Base-by-base conservation (phyloP, 495 filamentous ascomycete species). In the Tirmania nivea region DNA sequence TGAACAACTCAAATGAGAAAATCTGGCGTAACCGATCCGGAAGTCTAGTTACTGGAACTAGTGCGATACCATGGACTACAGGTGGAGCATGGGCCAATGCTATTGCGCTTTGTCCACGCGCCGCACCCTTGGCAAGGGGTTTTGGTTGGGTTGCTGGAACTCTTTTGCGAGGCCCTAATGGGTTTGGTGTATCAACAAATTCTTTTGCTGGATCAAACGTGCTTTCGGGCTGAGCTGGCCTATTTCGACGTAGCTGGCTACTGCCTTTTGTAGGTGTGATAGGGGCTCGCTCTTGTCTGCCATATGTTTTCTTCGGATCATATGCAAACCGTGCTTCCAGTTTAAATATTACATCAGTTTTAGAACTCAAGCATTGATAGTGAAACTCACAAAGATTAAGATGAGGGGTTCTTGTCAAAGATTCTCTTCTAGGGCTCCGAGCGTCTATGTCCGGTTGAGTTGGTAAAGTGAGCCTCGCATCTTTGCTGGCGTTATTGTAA, bases 1-100 rank as follows among this genome's bases (percentile, higher is more conserved):
- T 97, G 69, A 97, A 88, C 0, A 89, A 62, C 0, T 78, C 77
- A 58, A 84, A 94, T 8, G 77, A 73, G 61, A 94, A 97, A 3
- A 94, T 66, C 3, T 76, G 68, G 8, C 80, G 76, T 56, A 90
- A 79, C 21, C 75, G 78, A 62, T 94, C 85, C 3, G 89, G 86
- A 5, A 97, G 67, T 7, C 76, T 70, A 54, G 78, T 71, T 11
- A 80, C 72, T n/a, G 79, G 76, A 31, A 95, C 68, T 5, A 97
- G 76, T 16, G 73, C 70, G 53, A 92, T 82, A 0, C 83, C 85
- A 59, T 81, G 77, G 19, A 75, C 72, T 4, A 70, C 60, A 14
- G 75, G 75, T 9, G 70, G 65, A 25, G 66, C 65, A 55, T 71
- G 65, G 31, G 2, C 39, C 12, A 45, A 17, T 12, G 12, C 17